A percentile compares a stretch with the other conserved stretches of the same genome.
Evolutionary conservation across 2,329 filamentous ascomycete species (phyloP).

Genomic region (Fusarium sp.): DNA sequence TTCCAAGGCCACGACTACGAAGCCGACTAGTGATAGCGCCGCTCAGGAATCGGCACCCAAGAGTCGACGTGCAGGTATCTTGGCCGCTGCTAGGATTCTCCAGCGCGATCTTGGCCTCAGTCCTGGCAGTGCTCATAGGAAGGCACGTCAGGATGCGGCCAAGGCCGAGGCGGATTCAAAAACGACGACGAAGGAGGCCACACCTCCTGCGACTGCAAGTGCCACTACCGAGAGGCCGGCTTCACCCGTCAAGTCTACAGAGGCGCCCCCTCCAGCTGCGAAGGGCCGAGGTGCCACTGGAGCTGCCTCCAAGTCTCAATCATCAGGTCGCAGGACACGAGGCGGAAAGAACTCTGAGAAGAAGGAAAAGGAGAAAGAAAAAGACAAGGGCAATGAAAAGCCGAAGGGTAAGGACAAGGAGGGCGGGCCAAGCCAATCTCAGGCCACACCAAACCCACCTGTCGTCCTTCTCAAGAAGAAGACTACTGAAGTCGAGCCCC

Average conservation of each 20-base stretch:
- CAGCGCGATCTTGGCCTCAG: slow-evolving; percentile 75
- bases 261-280: slow-evolving; percentile 25
- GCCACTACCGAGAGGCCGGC: slow-evolving; percentile 33
- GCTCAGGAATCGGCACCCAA: slow-evolving; percentile 58
- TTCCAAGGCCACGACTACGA: slow-evolving; percentile 56
- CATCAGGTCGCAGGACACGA: slow-evolving; percentile 47
- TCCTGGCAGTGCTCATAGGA: slow-evolving; percentile 71
- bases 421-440: slow-evolving; percentile 20
- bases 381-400: slow-evolving; percentile 39
- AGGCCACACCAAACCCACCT: slow-evolving; percentile 48
- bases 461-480: slow-evolving; percentile 58
- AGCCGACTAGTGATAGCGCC: slow-evolving; percentile 46
- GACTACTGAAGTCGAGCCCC: slow-evolving; percentile 40
- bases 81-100: slow-evolving; percentile 72
- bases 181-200: slow-evolving; percentile 50
- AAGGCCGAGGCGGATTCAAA: slow-evolving; percentile 66
- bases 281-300: slow-evolving; percentile 40
- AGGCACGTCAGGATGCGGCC: slow-evolving; percentile 68
- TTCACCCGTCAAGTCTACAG: slow-evolving; percentile 36
- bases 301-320: slow-evolving; percentile 43
- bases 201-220: slow-evolving; percentile 19
- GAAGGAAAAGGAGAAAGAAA: slow-evolving; percentile 48
- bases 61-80: slow-evolving; percentile 70
- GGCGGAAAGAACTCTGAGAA: slow-evolving; percentile 56
- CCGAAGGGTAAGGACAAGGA: slow-evolving; percentile 41